These are phyloP conservation scores for Ophiostoma himal-ulmi DNA, from an alignment of 2,329 filamentous ascomycete genomes.

Conservation along the genomic window DNA sequence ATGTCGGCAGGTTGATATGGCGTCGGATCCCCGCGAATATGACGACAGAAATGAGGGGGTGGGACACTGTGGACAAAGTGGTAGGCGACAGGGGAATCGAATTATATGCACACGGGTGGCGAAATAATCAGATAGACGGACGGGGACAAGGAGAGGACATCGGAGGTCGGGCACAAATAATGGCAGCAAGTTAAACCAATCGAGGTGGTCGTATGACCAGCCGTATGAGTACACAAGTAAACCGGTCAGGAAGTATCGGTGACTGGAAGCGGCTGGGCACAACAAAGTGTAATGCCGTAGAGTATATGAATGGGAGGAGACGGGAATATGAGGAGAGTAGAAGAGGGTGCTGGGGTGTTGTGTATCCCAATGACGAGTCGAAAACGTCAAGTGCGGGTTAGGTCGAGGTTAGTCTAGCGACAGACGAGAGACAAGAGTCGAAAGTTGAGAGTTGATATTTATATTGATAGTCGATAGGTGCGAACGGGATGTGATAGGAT, in stretches of 20 bases:
- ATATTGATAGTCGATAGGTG: neutral
- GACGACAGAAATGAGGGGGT: neutral
- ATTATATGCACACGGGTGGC: neutral
- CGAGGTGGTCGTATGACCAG: neutral
- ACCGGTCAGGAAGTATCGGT: neutral
- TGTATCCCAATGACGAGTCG: neutral
- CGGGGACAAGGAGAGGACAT: neutral
- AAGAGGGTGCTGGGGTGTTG: neutral
- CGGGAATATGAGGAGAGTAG: neutral
- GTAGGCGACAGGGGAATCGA: neutral
- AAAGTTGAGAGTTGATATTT: no score
- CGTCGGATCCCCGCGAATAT: constrained; percentile 6
- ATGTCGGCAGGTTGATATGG: neutral
- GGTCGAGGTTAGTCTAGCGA: neutral
- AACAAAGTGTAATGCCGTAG: neutral
- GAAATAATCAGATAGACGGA: neutral
- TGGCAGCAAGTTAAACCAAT: neutral
- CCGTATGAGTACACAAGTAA: neutral
- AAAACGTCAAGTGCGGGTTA: no score
- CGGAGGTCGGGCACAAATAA: neutral
- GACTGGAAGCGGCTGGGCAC: neutral
- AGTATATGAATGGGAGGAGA: neutral
- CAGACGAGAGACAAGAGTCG: neutral
- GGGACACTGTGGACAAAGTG: neutral
- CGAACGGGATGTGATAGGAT: neutral